Base-by-base conservation (phyloP, 2,329 filamentous ascomycete genomes). In the Coniochaeta ligniaria region DNA sequence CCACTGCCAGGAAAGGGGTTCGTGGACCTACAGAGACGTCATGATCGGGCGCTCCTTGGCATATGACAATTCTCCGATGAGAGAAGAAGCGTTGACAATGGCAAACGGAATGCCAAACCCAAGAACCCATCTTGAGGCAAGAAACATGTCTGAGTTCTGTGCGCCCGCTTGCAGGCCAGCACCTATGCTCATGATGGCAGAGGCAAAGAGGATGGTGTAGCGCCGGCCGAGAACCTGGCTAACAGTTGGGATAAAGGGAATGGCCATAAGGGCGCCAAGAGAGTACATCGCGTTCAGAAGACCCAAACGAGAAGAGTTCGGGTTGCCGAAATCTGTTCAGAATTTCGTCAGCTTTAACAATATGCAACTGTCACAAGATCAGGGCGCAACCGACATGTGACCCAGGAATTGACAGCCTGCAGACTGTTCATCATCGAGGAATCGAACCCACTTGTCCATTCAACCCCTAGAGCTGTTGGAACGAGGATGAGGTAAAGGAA, bases 341-440 rank as follows among this genome's bases (percentile, higher is more conserved):
- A 12, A 31, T 28, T 22, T 52, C 9, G 47, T 52, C 24, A 52
- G 47, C 22, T 31, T 3, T 24, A 26, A 12, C 24, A 31, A 28
- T 4, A 1, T 8, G 43, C 47, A 2, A 24, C 6, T 52, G 47
- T 3, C 17, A 31, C 2, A 28, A 5, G 47, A 28, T 17, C 5
- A 52, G 47, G 12, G 6, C 1, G n/a, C 14, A 22, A 38, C 31
- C n/a, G 31, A 56, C 31, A 56, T 36, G 54, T 36, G 38, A 35
- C 54, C 54, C 54, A 56, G 28, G 54, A 56, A 17, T 56, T 38
- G 12, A 77, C 74, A 14, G 74, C 73, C 55, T 78, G 74, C 1
- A 78, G 66, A 38, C 70, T 72, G 66, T 77, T 78, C 75, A 77
- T 76, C 73, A 77, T 77, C 24, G 75, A 77, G 1, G 71, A 74